phyloP scores from a whole-genome alignment of 495 filamentous ascomycete genomes.

The Terfezia claveryi region DNA sequence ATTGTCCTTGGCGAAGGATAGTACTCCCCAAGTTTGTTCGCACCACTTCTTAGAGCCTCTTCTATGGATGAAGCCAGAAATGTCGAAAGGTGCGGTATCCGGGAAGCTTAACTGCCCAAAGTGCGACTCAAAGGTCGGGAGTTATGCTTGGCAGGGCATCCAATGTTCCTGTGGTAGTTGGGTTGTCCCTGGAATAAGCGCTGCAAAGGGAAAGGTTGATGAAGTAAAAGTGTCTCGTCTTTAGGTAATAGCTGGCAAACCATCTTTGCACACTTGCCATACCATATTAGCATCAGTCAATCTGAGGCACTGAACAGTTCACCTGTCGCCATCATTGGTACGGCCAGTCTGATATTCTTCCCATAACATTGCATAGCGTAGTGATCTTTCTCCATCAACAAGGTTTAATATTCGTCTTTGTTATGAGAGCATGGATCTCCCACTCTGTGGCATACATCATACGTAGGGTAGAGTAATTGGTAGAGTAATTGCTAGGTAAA shows the following conservation, averaged over 20 bases:
- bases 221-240: conserved; percentile 25
- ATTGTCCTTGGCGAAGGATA: neutral
- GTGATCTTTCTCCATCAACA: too few relatives aligned
- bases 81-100: conserved; percentile 54
- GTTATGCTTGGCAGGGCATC: conserved; percentile 90
- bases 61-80: conserved; percentile 72
- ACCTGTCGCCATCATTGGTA: too few relatives aligned
- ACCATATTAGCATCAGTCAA: too few relatives aligned
- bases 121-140: conserved; percentile 61
- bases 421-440: too few relatives aligned
- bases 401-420: too few relatives aligned
- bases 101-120: conserved; percentile 70
- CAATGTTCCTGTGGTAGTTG: conserved; percentile 78
- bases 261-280: too few relatives aligned
- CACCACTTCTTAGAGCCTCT: conserved; percentile 81
- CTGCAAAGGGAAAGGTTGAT: conserved; percentile 64
- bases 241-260: neutral
- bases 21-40: conserved; percentile 32
- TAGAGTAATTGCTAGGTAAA: neutral
- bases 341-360: too few relatives aligned
- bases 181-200: conserved; percentile 74
- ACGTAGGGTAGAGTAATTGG: too few relatives aligned
- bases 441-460: too few relatives aligned
- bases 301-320: too few relatives aligned
- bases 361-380: too few relatives aligned